Conservation (phyloP, 495 filamentous ascomycete species). For the Aspergillus cavernicola region DNA sequence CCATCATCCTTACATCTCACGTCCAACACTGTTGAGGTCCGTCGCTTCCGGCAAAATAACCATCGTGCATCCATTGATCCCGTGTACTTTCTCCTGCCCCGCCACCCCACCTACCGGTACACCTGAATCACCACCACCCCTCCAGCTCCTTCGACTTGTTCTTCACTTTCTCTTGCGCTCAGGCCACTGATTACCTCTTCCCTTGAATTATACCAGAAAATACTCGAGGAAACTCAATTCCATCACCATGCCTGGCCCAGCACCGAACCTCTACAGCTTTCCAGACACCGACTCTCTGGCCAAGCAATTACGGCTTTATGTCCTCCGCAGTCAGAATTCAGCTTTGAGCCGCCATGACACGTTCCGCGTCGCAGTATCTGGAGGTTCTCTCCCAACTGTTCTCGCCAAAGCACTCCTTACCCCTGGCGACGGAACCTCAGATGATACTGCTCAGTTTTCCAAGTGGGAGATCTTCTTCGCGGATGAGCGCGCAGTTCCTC, state of each 20-base stretch:
- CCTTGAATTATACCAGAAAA: not conserved
- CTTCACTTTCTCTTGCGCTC: not conserved
- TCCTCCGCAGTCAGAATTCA: slow-evolving; percentile 73
- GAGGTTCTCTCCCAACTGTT: slow-evolving; percentile 85
- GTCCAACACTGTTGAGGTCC: not conserved
- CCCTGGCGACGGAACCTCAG: slow-evolving; percentile 48
- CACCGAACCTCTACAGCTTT: slow-evolving; percentile 86
- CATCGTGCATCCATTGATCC: not conserved
- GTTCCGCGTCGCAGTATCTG: slow-evolving; percentile 91
- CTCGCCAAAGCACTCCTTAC: slow-evolving; percentile 78
- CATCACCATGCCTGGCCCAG: slow-evolving; percentile 40
- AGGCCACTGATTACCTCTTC: not conserved
- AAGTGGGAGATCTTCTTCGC: slow-evolving; percentile 99
- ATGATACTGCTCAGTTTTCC: slow-evolving; percentile 67
- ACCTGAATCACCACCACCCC: slow-evolving; percentile 5
- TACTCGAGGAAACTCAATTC: not conserved
- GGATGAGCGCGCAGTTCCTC: slow-evolving; percentile 90
- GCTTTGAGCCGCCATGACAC: slow-evolving; percentile 72
- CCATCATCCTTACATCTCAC: slow-evolving; percentile 3
- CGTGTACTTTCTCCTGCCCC: slow-evolving; percentile 16
- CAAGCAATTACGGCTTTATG: slow-evolving; percentile 68
- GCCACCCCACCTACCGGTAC: slow-evolving; percentile 22
- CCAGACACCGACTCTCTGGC: slow-evolving; percentile 63
- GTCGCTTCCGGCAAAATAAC: slow-evolving; percentile 12
- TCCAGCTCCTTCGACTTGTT: not conserved